Base-by-base conservation (phyloP, 2,329 filamentous ascomycete genomes). In the Chalaropsis thielavioides region DNA sequence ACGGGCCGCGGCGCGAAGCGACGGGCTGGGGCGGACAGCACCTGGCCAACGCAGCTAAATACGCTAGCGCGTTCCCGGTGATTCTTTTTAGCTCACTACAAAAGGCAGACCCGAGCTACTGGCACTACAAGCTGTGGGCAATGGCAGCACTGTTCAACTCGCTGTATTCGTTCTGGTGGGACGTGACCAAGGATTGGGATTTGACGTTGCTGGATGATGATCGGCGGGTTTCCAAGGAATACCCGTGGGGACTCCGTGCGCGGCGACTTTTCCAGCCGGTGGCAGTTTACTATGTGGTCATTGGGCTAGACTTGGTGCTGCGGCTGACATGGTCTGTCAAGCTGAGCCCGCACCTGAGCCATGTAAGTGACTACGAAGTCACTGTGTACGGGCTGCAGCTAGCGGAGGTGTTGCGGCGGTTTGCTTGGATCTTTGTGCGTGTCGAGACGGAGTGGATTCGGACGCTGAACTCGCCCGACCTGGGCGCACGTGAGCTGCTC, bases 141-240 rank as follows among this genome's bases (percentile, higher is more conserved):
- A 75, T 81, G 43, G 87, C 87, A 54, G 88, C 90, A 38, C 77
- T 90, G 41, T 72, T 94, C 70, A 96, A 99, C 74, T 95, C 90
- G 15, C 79, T 88, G 56, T 99, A 96, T 76, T 91, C 88, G n/a
- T 97, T 97, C 78, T 99, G 94, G 79, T 99, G 94, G 94, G 94
- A 99, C 71, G 85, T 97, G 38, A 82, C 90, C 64, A 94, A 92
- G 77, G 94, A 99, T 78, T 99, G 94, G 94, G 94, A 97, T 72
- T 80, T 99, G 68, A 89, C 88, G 0, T 80, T 97, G 15, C 89
- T 97, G 72, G 83, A 87, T 2, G 73, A 79, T 1, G 73, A 77
- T 15, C 76, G 75, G 44, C 83, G 87, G 68, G 79, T 79, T 69
- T 79, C 81, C 11, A 80, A 81, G 1, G 83, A 87, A 31, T 82